These are phyloP conservation scores for Leccinum longicurvipes DNA, from an alignment of 768 basidiomycete species.

Conservation along the genomic window DNA sequence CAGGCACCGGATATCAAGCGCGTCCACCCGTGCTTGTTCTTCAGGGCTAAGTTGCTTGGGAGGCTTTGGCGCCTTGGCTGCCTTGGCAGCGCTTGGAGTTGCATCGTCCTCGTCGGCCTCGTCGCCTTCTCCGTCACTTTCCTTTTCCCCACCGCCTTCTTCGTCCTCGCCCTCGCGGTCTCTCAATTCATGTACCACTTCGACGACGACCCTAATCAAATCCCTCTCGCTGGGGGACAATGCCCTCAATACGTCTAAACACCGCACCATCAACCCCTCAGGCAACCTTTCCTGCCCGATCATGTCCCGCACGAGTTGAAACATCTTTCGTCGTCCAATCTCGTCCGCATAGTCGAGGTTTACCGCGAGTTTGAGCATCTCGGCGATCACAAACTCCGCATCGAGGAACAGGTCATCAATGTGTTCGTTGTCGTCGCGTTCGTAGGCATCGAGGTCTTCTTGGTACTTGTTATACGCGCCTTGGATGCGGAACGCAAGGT, in stretches of 20 bases:
- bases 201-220: slow-evolving; percentile 84
- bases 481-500: slow-evolving; percentile 74
- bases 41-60: slow-evolving; percentile 51
- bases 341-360: slow-evolving; percentile 91
- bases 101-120: slow-evolving; percentile 4
- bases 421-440: slow-evolving; percentile 46
- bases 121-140: slow-evolving; percentile 28
- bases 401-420: slow-evolving; percentile 34
- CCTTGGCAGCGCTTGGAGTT: background rate
- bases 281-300: slow-evolving; percentile 69
- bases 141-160: slow-evolving; percentile 36
- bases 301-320: slow-evolving; percentile 83
- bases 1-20: slow-evolving; percentile 72
- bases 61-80: slow-evolving; percentile 20
- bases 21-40: slow-evolving; percentile 54
- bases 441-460: slow-evolving; percentile 38
- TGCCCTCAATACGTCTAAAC: slow-evolving; percentile 78
- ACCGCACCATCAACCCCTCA: slow-evolving; percentile 61
- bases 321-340: slow-evolving; percentile 86
- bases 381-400: slow-evolving; percentile 65
- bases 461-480: slow-evolving; percentile 63
- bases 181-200: slow-evolving; percentile 79
- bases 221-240: slow-evolving; percentile 76
- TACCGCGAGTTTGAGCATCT: slow-evolving; percentile 75
- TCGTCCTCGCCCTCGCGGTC: slow-evolving; percentile 36